Conservation (phyloP, 257 asterid genomes). For the Fraxinus quadrangulata region DNA sequence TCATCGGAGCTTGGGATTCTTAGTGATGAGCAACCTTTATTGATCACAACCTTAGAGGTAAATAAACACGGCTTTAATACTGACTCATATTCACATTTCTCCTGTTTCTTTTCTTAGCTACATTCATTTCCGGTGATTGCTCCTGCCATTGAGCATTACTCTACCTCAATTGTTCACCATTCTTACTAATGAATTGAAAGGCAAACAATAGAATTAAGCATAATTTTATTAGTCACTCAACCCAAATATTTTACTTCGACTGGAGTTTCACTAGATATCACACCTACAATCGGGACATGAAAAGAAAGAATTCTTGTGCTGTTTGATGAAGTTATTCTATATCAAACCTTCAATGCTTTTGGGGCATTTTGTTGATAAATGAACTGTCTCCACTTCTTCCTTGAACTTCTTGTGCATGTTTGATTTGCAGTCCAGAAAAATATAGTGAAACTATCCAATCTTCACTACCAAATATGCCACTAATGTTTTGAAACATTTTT, state of each 20-base stretch:
- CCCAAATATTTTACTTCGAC: not conserved
- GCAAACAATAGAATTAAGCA: not conserved
- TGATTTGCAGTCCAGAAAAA: too few relatives aligned
- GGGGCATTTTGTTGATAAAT: not conserved
- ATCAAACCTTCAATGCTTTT: not conserved
- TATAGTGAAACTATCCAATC: not conserved
- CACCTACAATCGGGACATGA: not conserved
- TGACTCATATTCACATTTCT: not conserved
- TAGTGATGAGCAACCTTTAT: conserved; percentile 81
- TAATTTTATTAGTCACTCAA: not conserved
- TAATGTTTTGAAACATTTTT: not conserved
- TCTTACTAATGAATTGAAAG: not conserved
- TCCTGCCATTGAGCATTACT: not conserved
- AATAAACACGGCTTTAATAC: conserved; percentile 5
- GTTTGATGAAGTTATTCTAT: not conserved
- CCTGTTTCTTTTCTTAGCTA: not conserved
- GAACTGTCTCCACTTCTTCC: not conserved
- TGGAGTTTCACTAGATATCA: not conserved
- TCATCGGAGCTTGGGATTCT: conserved; percentile 97
- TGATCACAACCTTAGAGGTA: conserved; percentile 89
- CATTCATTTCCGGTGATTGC: not conserved
- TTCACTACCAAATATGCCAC: not conserved
- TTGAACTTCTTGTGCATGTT: not conserved
- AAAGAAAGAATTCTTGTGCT: not conserved
- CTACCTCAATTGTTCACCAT: not conserved